Conservation (phyloP, 371 early-diverging fungal species). For the Encephalitozoon intestinalis region DNA sequence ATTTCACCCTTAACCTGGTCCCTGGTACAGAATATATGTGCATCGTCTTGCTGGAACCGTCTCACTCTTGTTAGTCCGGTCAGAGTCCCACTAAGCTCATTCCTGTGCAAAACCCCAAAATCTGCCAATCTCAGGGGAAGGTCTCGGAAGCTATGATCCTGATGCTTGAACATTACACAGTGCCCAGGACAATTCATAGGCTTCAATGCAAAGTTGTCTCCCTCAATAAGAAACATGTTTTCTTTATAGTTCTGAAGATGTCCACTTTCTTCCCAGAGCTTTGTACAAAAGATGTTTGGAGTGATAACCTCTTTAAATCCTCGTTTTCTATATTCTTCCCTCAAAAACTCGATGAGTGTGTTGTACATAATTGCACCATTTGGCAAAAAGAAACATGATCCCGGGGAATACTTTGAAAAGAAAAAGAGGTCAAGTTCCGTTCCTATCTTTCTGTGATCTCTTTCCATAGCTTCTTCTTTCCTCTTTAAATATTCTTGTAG, state of each 20-base stretch:
- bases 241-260: slow-evolving; percentile 96
- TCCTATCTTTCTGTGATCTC: slow-evolving; percentile 94
- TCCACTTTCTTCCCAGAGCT: slow-evolving; percentile 92
- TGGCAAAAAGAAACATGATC: slow-evolving; percentile 88
- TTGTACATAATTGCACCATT: slow-evolving; percentile 90
- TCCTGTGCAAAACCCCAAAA: slow-evolving; percentile 95
- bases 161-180: slow-evolving; percentile 84
- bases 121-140: slow-evolving; percentile 93
- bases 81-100: slow-evolving; percentile 89
- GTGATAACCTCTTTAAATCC: slow-evolving; percentile 88
- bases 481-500: slow-evolving; percentile 83
- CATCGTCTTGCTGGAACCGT: slow-evolving; percentile 99
- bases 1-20: slow-evolving; percentile 77
- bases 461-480: slow-evolving; percentile 84
- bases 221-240: slow-evolving; percentile 76
- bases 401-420: slow-evolving; percentile 87
- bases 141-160: slow-evolving; percentile 83
- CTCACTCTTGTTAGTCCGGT: slow-evolving; percentile 93
- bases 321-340: slow-evolving; percentile 74
- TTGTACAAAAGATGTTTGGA: slow-evolving; percentile 84
- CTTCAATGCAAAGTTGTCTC: slow-evolving; percentile 72
- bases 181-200: slow-evolving; percentile 99
- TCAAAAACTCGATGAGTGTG: slow-evolving; percentile 77
- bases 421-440: slow-evolving; percentile 77
- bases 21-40: slow-evolving; percentile 87